Evolutionary conservation across 148 eudicot genomes (phyloP), one percentile per base, ranked within the genome.

Genomic region (Beta vulgaris): DNA sequence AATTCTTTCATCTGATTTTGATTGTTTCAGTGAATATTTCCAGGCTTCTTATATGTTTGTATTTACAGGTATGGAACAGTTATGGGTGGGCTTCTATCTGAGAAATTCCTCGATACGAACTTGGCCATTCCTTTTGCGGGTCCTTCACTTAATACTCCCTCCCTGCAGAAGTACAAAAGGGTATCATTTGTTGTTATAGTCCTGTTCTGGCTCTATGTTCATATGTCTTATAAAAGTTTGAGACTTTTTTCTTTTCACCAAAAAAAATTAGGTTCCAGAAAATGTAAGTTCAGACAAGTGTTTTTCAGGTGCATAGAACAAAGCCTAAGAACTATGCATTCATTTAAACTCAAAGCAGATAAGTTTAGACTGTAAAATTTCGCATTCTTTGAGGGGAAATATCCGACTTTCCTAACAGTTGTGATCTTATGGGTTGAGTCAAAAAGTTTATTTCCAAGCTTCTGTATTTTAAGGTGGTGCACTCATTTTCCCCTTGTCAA

Each of bases 131-230:
- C 99, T 40, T 92, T 92, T 84, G 96, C 96, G 70, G 97, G 93
- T 35, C 99, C 99, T 84, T 86, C 90, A 55, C 64, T 95, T 21
- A 95, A 95, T 67, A 95, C 97, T 69, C 99, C 99, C 44, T 95
- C 99, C 68, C 87, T 92, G 70, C 99, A 95, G 88, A 95, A 95
- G 85, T 95, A 95, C 96, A 91, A 90, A 88, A 84, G 97, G 91
- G 98, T 94, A 89, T 26, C 16, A 8, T n/a, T 32, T 74, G 36
- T 69, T 76, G 13, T 49, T 0, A 28, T n/a, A 26, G 64, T 49
- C 32, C 40, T 71, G 19, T 71, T 32, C 23, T 53, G 23, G 29
- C 37, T 28, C 1, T 8, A 14, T 71, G 23, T 66, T 58, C 16
- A 7, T n/a, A 25, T 11, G 54, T 31, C 31, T 19, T 15, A 34